Percentiles rank a stretch among this genome's conserved stretches.
Conservation (phyloP, 129 eudicot genomes). For the Centaurea solstitialis region DNA sequence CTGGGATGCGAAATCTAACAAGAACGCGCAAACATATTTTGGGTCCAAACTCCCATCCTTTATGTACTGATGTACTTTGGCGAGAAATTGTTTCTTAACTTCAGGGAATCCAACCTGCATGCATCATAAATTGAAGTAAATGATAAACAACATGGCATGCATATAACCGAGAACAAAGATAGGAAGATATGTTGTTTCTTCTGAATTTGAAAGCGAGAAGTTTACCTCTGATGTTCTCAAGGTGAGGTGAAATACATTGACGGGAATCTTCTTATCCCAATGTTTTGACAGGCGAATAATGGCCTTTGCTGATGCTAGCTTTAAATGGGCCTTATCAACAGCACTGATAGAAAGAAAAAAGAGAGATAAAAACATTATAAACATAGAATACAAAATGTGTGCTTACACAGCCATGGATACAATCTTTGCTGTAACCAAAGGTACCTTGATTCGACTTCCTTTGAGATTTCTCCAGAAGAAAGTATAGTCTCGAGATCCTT, state of each 20-base stretch:
- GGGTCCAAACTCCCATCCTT: constrained; percentile 79
- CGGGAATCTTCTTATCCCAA: constrained; percentile 89
- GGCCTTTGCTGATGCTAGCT: constrained; percentile 91
- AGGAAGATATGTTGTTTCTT: background rate
- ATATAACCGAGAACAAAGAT: constrained; percentile 1
- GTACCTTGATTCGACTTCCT: constrained; percentile 78
- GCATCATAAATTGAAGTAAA: constrained; percentile 14
- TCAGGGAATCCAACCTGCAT: constrained; percentile 67
- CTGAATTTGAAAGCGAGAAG: constrained; percentile 11
- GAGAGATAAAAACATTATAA: background rate
- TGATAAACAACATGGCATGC: constrained; percentile 1
- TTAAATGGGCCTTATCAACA: constrained; percentile 86
- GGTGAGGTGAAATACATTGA: constrained; percentile 70
- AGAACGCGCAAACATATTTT: constrained; percentile 87
- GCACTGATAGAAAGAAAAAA: constrained; percentile 45
- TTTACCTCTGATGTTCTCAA: constrained; percentile 80
- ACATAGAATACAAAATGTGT: background rate
- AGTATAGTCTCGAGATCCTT: constrained; percentile 65
- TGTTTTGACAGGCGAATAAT: constrained; percentile 85
- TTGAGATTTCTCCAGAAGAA: constrained; percentile 73
- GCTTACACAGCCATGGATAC: constrained; percentile 7
- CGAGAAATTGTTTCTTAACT: constrained; percentile 65
- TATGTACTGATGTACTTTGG: constrained; percentile 85
- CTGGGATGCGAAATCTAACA: constrained; percentile 50
- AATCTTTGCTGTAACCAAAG: constrained; percentile 5